These are phyloP conservation scores for Panicum hallii DNA, from an alignment of 202 grass and related monocot genomes.

Conservation along the genomic window DNA sequence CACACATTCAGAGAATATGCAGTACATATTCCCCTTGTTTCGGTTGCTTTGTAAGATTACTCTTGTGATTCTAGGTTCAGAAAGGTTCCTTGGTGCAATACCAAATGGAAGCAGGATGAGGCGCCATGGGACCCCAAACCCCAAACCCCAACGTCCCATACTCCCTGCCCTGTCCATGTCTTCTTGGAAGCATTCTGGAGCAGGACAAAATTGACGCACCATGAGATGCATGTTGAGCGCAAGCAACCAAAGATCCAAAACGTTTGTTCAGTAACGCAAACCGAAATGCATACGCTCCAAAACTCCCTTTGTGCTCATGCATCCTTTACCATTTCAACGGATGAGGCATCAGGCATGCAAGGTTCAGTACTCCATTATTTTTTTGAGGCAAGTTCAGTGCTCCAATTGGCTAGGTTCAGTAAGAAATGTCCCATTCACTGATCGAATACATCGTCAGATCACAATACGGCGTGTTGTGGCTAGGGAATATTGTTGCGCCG, in stretches of 20 bases:
- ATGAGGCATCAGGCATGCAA: neutral
- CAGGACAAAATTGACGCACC: neutral
- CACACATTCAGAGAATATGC: neutral
- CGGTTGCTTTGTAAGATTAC: too few species aligned
- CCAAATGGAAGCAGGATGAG: constrained; percentile 39
- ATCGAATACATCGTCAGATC: neutral
- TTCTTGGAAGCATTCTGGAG: neutral
- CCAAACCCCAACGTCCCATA: too few species aligned
- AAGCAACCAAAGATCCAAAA: constrained; percentile 4
- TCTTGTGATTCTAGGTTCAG: neutral
- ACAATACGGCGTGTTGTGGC: neutral
- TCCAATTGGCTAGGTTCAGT: neutral
- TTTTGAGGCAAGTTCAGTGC: too few species aligned
- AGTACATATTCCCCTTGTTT: neutral
- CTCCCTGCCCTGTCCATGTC: neutral
- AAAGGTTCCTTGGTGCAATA: constrained; percentile 9
- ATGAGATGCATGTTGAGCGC: neutral
- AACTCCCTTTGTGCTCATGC: neutral
- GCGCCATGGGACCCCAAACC: neutral
- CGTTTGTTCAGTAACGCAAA: neutral
- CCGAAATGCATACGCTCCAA: neutral
- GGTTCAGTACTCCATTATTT: neutral
- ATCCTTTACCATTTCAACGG: neutral
- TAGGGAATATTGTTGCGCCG: neutral
- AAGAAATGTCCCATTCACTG: neutral